Conservation (phyloP, 768 basidiomycete species). For the Cystoderma amianthinum region DNA sequence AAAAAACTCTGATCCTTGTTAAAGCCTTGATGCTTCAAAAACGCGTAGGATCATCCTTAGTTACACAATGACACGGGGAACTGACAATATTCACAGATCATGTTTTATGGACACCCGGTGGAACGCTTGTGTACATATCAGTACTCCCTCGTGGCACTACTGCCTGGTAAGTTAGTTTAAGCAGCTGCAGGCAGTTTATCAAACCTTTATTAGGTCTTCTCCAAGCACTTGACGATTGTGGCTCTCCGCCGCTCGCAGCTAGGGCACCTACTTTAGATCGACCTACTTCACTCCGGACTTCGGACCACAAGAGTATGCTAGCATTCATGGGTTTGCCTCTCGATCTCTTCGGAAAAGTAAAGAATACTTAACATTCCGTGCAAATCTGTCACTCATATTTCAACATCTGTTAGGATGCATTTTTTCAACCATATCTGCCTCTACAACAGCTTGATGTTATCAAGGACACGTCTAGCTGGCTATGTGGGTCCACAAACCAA, state of each 20-base stretch:
- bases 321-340: constrained; percentile 91
- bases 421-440: constrained; percentile 97
- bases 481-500: constrained; percentile 93
- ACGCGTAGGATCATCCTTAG: constrained; percentile 69
- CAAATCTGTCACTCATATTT: background rate
- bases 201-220: constrained; percentile 56
- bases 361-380: background rate
- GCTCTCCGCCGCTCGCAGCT: constrained; percentile 75
- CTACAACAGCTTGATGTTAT: constrained; percentile 91
- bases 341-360: constrained; percentile 86
- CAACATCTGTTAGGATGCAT: constrained; percentile 57
- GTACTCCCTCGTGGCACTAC: constrained; percentile 90
- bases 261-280: constrained; percentile 49
- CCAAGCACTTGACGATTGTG: constrained; percentile 86
- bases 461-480: constrained; percentile 72
- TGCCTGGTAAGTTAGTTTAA: constrained; percentile 58
- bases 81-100: too few species aligned
- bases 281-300: constrained; percentile 79
- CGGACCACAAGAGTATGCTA: constrained; percentile 86
- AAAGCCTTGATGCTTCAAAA: constrained; percentile 94
- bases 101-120: constrained; percentile 96
- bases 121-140: constrained; percentile 96
- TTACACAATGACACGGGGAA: too few species aligned
- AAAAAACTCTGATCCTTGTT: constrained; percentile 86
- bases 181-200: background rate